phyloP scores from a whole-genome alignment of 1,139 yeast genomes.

The Eremothecium coryli region DNA sequence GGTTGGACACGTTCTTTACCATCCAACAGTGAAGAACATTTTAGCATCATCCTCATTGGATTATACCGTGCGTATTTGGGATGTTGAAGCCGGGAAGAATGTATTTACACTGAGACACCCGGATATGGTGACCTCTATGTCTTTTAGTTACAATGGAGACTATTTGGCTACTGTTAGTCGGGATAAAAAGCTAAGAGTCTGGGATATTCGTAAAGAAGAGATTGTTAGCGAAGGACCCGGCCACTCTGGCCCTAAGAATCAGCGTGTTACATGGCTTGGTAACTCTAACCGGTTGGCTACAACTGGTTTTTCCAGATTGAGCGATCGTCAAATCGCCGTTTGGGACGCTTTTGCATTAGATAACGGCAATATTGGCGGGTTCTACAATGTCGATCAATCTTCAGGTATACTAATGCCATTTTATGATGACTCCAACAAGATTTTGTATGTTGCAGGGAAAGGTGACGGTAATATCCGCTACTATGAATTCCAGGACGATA shows the following conservation, averaged over 20 bases:
- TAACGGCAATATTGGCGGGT: conserved; percentile 83
- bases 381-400: conserved; percentile 74
- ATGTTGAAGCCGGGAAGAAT: conserved; percentile 64
- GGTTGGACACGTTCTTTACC: conserved; percentile 87
- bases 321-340: conserved; percentile 90
- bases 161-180: conserved; percentile 84
- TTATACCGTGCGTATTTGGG: conserved; percentile 86
- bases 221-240: conserved; percentile 78
- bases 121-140: conserved; percentile 82
- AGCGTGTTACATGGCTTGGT: conserved; percentile 86
- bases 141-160: conserved; percentile 84
- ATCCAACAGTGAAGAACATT: conserved; percentile 79
- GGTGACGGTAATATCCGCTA: conserved; percentile 98
- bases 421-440: conserved; percentile 70
- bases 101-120: conserved; percentile 71
- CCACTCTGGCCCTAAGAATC: conserved; percentile 85
- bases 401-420: conserved; percentile 91
- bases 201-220: conserved; percentile 77
- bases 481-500: conserved; percentile 77
- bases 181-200: conserved; percentile 79
- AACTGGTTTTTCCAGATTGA: conserved; percentile 89
- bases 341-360: conserved; percentile 76
- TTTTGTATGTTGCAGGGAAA: conserved; percentile 86
- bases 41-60: conserved; percentile 87
- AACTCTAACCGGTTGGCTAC: conserved; percentile 76